A percentile compares a stretch with the other conserved stretches of the same genome.
These are phyloP conservation scores for Huiozyma naganishii DNA, from an alignment of 805 yeast species.

Conservation along the genomic window DNA sequence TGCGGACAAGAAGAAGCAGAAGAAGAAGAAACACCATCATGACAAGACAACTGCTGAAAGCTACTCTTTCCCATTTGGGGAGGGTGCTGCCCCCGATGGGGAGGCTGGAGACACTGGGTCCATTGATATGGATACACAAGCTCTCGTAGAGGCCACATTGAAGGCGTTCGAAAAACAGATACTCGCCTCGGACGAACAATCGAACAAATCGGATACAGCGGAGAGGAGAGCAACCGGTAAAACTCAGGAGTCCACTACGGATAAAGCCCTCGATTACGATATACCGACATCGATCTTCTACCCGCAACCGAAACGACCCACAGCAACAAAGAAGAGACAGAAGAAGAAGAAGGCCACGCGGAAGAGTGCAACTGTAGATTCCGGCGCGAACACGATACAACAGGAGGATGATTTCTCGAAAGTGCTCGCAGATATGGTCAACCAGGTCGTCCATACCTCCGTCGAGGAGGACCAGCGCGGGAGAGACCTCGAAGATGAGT, in stretches of 20 bases:
- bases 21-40: slow-evolving; percentile 5
- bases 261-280: slow-evolving; percentile 3
- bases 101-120: background rate
- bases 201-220: slow-evolving; percentile 2
- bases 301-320: slow-evolving; percentile 2
- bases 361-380: background rate
- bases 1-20: slow-evolving; percentile 3
- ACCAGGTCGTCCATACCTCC: slow-evolving; percentile 39
- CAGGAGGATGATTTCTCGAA: slow-evolving; percentile 34
- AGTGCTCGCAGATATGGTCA: slow-evolving; percentile 46
- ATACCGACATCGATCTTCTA: slow-evolving; percentile 4
- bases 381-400: slow-evolving; percentile 1
- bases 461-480: background rate
- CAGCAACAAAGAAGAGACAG: slow-evolving; percentile 8
- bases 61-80: no score
- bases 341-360: slow-evolving; percentile 16
- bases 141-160: slow-evolving; percentile 26
- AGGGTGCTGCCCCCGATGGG: background rate
- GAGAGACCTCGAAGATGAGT: slow-evolving; percentile 3
- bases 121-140: slow-evolving; percentile 25
- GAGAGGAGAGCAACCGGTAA: slow-evolving; percentile 8
- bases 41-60: slow-evolving; percentile 10
- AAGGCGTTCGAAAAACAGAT: slow-evolving; percentile 26
- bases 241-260: background rate
- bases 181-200: slow-evolving; percentile 8